Evolutionary conservation across 257 asterid genomes (phyloP).

Genomic region (Gardenia jasminoides): DNA sequence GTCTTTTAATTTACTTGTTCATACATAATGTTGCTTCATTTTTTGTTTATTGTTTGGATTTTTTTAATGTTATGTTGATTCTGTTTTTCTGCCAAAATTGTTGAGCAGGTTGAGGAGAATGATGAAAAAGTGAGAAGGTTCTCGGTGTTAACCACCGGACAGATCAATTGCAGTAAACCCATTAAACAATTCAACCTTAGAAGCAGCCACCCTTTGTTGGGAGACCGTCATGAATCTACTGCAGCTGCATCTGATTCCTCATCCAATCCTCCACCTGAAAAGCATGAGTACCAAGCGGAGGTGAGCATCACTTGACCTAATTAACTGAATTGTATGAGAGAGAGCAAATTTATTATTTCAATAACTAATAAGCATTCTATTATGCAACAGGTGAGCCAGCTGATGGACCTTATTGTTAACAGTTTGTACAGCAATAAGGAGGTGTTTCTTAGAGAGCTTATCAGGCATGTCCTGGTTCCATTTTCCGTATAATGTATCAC

Average conservation of each 20-base stretch:
- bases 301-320: constrained; percentile 29
- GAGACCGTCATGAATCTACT: constrained; percentile 61
- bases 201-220: constrained; percentile 27
- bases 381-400: constrained; percentile 82
- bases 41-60: too few relatives aligned
- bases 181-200: constrained; percentile 28
- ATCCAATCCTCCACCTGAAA: constrained; percentile 54
- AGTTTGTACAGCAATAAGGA: constrained; percentile 94
- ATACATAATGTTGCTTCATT: too few relatives aligned
- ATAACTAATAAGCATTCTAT: neutral
- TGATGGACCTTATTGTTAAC: constrained; percentile 95
- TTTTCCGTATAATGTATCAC: neutral
- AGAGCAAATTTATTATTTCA: constrained; percentile 6
- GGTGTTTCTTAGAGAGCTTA: constrained; percentile 92
- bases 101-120: constrained; percentile 45
- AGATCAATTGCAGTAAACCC: constrained; percentile 19
- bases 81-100: neutral
- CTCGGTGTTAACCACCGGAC: constrained; percentile 46
- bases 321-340: neutral
- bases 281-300: constrained; percentile 97
- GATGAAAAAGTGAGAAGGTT: constrained; percentile 46
- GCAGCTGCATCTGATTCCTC: constrained; percentile 62
- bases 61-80: neutral
- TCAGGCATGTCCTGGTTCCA: constrained; percentile 53
- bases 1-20: neutral